Percentiles rank a stretch among this genome's conserved stretches.
These are phyloP conservation scores for Cercospora nicotianae DNA, from an alignment of 2,329 filamentous ascomycete species.

Conservation along the genomic window DNA sequence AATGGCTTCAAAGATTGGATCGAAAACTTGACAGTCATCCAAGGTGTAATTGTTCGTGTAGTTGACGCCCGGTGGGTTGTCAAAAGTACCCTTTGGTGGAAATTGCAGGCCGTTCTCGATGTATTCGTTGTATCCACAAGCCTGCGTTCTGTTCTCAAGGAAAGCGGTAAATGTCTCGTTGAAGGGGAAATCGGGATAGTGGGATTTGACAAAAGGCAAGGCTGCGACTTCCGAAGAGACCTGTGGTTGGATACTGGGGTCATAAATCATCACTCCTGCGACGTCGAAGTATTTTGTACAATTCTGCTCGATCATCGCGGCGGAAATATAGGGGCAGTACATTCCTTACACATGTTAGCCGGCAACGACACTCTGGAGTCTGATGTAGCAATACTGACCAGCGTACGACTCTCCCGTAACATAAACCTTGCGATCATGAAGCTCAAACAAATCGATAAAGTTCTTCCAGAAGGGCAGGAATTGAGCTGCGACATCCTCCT, in stretches of 20 bases:
- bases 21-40: slow-evolving; percentile 28
- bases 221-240: slow-evolving; percentile 11
- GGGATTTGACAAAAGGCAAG: slow-evolving; percentile 18
- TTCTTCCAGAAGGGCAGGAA: slow-evolving; percentile 52
- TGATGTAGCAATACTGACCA: not conserved
- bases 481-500: slow-evolving; percentile 45
- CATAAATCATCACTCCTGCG: slow-evolving; percentile 37
- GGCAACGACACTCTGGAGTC: not conserved
- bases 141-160: slow-evolving; percentile 38
- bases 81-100: slow-evolving; percentile 36
- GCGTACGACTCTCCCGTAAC: slow-evolving; percentile 33
- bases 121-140: slow-evolving; percentile 45
- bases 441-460: slow-evolving; percentile 51
- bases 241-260: slow-evolving; percentile 41
- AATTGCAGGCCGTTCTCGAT: slow-evolving; percentile 51
- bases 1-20: slow-evolving; percentile 15
- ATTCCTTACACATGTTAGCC: slow-evolving; percentile 23
- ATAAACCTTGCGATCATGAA: slow-evolving; percentile 51
- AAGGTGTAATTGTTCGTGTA: slow-evolving; percentile 18
- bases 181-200: slow-evolving; percentile 43
- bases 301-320: slow-evolving; percentile 33
- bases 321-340: slow-evolving; percentile 40
- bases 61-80: slow-evolving; percentile 25
- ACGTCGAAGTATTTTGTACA: slow-evolving; percentile 38
- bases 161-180: slow-evolving; percentile 46